Evolutionary conservation across 441 rosid genomes (phyloP), one percentile per base, ranked within the genome.

Genomic region (Raphanus hybrid): DNA sequence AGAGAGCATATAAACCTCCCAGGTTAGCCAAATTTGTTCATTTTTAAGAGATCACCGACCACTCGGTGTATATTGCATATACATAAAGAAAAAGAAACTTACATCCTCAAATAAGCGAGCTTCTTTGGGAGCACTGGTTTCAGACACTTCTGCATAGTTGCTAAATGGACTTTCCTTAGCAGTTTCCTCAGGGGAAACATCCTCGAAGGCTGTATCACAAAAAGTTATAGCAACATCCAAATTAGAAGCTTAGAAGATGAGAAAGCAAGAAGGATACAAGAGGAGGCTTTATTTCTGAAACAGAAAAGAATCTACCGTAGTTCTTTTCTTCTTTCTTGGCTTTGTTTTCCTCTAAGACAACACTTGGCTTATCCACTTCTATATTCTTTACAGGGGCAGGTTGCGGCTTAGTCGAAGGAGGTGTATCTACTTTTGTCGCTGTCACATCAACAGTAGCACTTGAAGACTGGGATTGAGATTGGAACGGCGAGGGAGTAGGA

Each of bases 161-260:
- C 81, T 83, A 78, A 90, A 96, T 23, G 97, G 86, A 70, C 89
- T 91, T 81, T 85, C 84, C 75, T 81, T 84, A 2, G 87, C 62
- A 8, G 92, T 85, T 80, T 92, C 97, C 73, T 92, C 94, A 0
- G 94, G 92, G 71, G 99, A 87, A 43, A 96, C 80, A 69, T 92
- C 99, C 20, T 90, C 90, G 84, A 92, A 95, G 79, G 97, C 98
- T 95, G 89, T 77, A 85, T 74, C 74, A 61, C 11, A 59, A 41
- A 23, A 15, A 64, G 75, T 76, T 71, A 70, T 67, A 75, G 27
- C 78, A 58, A 83, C 41, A 67, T 70, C 50, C 16, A 48, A 57
- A 60, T 35, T 1, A 64, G 58, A 74, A 55, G 4, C 50, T 23
- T 34, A 18, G 34, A 64, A 64, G 34, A 29, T 8, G 23, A 32